Percentiles rank a stretch among this genome's conserved stretches.
phyloP scores from a whole-genome alignment of 306 rosid species.

The Cyclanthera cordifolia region DNA sequence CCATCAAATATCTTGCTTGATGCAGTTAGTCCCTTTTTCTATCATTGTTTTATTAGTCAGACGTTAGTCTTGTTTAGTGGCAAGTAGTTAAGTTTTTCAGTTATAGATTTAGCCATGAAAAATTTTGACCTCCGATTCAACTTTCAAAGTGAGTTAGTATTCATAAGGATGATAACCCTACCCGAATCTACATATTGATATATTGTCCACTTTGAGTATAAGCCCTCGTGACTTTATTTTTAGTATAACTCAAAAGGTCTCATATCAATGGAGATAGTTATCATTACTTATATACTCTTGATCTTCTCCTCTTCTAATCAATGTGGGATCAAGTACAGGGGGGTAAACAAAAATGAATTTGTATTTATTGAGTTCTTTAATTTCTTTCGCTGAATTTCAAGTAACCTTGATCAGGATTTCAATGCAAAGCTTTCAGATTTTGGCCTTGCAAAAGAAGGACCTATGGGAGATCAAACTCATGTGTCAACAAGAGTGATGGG shows the following conservation, averaged over 20 bases:
- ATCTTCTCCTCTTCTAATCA: too few species aligned
- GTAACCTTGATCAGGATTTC: slow-evolving; percentile 41
- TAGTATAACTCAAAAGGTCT: too few species aligned
- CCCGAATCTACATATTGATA: too few species aligned
- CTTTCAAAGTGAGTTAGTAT: not conserved
- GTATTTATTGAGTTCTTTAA: not conserved
- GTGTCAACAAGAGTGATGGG: slow-evolving; percentile 83
- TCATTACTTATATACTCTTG: too few species aligned
- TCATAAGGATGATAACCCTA: too few species aligned
- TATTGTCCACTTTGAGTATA: too few species aligned
- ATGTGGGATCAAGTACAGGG: too few species aligned
- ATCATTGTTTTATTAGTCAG: not conserved
- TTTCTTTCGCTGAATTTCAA: slow-evolving; percentile 20
- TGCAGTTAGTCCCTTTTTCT: slow-evolving; percentile 44
- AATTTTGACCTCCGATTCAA: not conserved
- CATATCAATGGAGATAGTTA: too few species aligned
- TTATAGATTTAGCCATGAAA: not conserved
- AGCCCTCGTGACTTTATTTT: too few species aligned
- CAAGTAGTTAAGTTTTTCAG: not conserved
- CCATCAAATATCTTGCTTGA: slow-evolving; percentile 89
- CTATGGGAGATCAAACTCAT: slow-evolving; percentile 73
- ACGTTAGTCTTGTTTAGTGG: not conserved
- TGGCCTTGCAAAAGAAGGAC: slow-evolving; percentile 79
- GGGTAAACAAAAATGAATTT: not conserved
- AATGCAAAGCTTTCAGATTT: slow-evolving; percentile 68